These are phyloP conservation scores for Diutina scorzettiae DNA, from an alignment of 1,139 yeast genomes.

Conservation along the genomic window DNA sequence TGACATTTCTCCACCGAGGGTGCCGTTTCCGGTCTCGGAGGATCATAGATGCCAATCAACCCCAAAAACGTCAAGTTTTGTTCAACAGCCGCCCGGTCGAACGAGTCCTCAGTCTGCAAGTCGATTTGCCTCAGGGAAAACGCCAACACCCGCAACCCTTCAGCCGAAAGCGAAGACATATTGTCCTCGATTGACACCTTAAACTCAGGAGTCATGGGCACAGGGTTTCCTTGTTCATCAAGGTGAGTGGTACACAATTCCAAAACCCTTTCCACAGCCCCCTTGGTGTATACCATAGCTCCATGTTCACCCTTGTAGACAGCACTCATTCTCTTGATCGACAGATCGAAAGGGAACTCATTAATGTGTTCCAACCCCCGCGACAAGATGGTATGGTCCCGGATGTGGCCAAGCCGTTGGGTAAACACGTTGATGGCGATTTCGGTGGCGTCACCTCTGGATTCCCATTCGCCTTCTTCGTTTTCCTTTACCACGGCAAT, in stretches of 20 bases:
- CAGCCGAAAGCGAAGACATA: conserved; percentile 50
- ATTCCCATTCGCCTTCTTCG: conserved; percentile 48
- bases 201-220: not conserved
- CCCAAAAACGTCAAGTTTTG: conserved; percentile 50
- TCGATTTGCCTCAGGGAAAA: conserved; percentile 36
- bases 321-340: conserved; percentile 65
- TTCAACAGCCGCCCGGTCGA: conserved; percentile 44
- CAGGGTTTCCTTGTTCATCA: conserved; percentile 11
- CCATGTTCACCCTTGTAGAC: conserved; percentile 23
- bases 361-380: conserved; percentile 30
- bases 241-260: conserved; percentile 39
- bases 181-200: conserved; percentile 36
- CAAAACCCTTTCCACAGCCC: conserved; percentile 69
- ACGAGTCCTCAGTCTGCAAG: conserved; percentile 11
- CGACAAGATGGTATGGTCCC: conserved; percentile 26
- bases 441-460: conserved; percentile 83
- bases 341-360: conserved; percentile 72
- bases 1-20: conserved; percentile 59
- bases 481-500: conserved; percentile 44
- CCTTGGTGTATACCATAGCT: conserved; percentile 45
- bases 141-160: conserved; percentile 68
- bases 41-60: conserved; percentile 71
- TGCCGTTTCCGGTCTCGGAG: conserved; percentile 67
- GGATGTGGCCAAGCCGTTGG: conserved; percentile 38
- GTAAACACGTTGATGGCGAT: conserved; percentile 71